Conservation (phyloP, 768 basidiomycete species). For the Mycena albidolilacea region DNA sequence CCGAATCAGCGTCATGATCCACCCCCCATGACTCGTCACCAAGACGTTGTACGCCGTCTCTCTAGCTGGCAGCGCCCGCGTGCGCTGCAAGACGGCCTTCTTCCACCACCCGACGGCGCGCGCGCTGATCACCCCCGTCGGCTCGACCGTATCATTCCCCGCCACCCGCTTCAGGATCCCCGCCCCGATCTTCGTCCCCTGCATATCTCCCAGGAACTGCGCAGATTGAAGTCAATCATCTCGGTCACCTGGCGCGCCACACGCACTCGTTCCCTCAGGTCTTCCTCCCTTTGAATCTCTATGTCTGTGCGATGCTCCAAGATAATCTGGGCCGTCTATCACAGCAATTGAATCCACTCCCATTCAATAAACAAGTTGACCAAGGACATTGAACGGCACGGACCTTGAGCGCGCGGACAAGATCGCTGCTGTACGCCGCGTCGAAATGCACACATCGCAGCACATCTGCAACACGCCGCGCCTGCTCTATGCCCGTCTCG, state of each 20-base stretch:
- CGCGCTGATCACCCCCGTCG: conserved; percentile 54
- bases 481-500: conserved; percentile 72
- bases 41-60: conserved; percentile 61
- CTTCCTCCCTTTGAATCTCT: conserved; percentile 57
- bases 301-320: conserved; percentile 66
- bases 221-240: not conserved
- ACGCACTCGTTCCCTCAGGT: conserved; percentile 77
- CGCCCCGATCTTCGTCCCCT: conserved; percentile 57
- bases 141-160: conserved; percentile 55
- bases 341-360: not conserved
- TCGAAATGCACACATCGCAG: conserved; percentile 70
- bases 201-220: conserved; percentile 74
- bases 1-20: conserved; percentile 69
- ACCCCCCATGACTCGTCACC: conserved; percentile 77
- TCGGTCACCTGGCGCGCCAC: not conserved
- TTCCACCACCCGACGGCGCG: conserved; percentile 79
- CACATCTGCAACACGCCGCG: conserved; percentile 65
- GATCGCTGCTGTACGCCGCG: conserved; percentile 79
- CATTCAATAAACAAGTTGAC: not conserved
- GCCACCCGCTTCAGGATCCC: conserved; percentile 36
- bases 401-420: conserved; percentile 78
- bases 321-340: conserved; percentile 78
- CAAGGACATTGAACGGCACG: conserved; percentile 34
- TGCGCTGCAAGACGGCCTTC: conserved; percentile 53
- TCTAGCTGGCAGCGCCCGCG: conserved; percentile 42